Evolutionary conservation across 2,329 filamentous ascomycete species (phyloP).

Genomic region (Fusarium oxysporum): DNA sequence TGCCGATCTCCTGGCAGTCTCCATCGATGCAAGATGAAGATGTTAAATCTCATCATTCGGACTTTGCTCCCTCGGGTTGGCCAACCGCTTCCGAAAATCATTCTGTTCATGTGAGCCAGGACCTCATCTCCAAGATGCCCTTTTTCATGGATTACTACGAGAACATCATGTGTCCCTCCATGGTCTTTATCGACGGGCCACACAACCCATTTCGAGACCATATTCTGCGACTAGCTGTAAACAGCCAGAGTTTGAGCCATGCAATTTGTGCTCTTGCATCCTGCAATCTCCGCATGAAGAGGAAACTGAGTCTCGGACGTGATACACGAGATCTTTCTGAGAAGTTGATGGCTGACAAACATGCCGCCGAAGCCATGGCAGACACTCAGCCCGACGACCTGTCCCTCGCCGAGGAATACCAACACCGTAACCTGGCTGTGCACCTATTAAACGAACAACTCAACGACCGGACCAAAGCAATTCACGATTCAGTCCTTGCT

Average conservation of each 20-base stretch:
- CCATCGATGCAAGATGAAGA: constrained; percentile 57
- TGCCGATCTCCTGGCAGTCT: constrained; percentile 61
- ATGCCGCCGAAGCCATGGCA: constrained; percentile 57
- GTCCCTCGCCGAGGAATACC: constrained; percentile 81
- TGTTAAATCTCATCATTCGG: constrained; percentile 56
- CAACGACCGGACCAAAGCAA: constrained; percentile 78
- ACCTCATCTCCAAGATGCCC: constrained; percentile 81
- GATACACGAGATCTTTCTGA: constrained; percentile 63
- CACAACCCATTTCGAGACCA: constrained; percentile 88
- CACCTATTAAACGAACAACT: constrained; percentile 86
- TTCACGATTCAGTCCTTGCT: constrained; percentile 87
- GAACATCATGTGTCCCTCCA: constrained; percentile 89
- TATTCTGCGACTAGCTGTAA: constrained; percentile 80
- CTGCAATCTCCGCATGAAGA: constrained; percentile 90
- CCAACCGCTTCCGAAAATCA: constrained; percentile 59
- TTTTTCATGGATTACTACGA: constrained; percentile 95
- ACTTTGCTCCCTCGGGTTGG: constrained; percentile 62
- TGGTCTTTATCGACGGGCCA: constrained; percentile 90
- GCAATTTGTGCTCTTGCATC: constrained; percentile 90
- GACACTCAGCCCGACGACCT: constrained; percentile 69
- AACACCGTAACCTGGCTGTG: constrained; percentile 84
- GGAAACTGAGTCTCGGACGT: constrained; percentile 72
- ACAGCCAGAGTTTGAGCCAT: constrained; percentile 87
- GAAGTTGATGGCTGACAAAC: constrained; percentile 60
- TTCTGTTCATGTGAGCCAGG: constrained; percentile 64